Percentiles rank a stretch among this genome's conserved stretches.
These are phyloP conservation scores for Aspergillus neotritici DNA, from an alignment of 2,329 filamentous ascomycete species.

Conservation along the genomic window DNA sequence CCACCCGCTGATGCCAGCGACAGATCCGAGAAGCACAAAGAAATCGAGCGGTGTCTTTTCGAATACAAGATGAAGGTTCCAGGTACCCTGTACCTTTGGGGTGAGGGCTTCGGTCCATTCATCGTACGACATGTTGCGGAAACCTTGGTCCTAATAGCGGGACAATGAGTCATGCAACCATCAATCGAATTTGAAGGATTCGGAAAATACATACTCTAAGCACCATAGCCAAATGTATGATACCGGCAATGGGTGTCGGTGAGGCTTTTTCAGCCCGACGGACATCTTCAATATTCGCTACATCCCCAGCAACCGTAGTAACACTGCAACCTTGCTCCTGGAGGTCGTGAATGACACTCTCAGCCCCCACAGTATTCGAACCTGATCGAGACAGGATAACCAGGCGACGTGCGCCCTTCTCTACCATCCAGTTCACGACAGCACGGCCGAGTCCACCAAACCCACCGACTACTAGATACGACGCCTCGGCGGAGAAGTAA, in stretches of 20 bases:
- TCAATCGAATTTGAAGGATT: too few species aligned
- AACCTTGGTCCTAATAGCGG: conserved; percentile 10
- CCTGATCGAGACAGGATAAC: conserved; percentile 31
- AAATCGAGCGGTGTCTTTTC: conserved; percentile 11
- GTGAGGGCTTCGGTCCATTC: conserved; percentile 26
- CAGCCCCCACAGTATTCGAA: conserved; percentile 6
- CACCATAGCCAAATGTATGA: conserved; percentile 18
- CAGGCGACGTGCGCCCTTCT: conserved; percentile 31
- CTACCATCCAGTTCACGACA: conserved; percentile 32
- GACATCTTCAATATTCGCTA: conserved; percentile 17
- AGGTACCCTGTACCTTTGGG: conserved; percentile 32
- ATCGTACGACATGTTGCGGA: conserved; percentile 32
- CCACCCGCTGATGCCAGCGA: conserved; percentile 31
- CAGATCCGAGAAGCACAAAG: conserved; percentile 30
- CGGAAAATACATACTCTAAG: conserved; percentile 3
- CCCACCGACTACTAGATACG: conserved; percentile 36
- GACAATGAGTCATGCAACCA: conserved; percentile 1
- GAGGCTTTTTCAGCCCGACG: conserved; percentile 8
- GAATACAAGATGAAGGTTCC: conserved; percentile 24
- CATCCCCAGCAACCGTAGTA: conserved; percentile 15
- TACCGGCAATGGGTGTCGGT: conserved; percentile 13
- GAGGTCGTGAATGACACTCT: conserved; percentile 19
- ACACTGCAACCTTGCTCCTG: conserved; percentile 16
- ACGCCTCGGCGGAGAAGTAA: conserved; percentile 3
- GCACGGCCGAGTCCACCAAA: conserved; percentile 37